Evolutionary conservation across 352 stramenopile species (phyloP).

Genomic region (Aphanomyces invadans): DNA sequence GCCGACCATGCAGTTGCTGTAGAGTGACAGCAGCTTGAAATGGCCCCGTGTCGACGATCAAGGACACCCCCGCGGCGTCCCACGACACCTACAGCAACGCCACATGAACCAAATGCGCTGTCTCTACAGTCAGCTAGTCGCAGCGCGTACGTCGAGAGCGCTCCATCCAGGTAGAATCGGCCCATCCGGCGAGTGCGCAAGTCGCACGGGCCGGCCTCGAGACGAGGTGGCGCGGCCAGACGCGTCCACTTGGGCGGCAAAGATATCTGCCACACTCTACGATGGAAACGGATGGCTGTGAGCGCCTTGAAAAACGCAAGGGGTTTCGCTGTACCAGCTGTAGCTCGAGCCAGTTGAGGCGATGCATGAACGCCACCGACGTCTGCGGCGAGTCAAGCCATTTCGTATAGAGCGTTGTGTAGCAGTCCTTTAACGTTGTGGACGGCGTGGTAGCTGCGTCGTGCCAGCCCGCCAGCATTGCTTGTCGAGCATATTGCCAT

Average conservation of each 20-base stretch:
- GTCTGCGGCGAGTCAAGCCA: not conserved
- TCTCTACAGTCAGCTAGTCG: too few species aligned
- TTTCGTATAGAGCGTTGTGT: not conserved
- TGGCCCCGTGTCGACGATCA: not conserved
- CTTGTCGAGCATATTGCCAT: not conserved
- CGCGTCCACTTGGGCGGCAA: not conserved
- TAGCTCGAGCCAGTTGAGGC: not conserved
- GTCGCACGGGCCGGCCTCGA: too few species aligned
- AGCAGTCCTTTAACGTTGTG: not conserved
- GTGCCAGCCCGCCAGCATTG: not conserved
- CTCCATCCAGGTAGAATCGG: too few species aligned
- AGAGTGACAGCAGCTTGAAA: not conserved
- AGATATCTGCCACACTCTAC: not conserved
- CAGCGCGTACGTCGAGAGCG: too few species aligned
- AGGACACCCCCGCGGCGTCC: not conserved
- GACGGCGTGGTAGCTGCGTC: not conserved
- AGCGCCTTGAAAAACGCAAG: too few species aligned
- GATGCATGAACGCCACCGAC: not conserved
- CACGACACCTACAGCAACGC: not conserved
- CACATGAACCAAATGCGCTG: too few species aligned
- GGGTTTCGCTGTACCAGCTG: not conserved
- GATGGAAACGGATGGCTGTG: not conserved
- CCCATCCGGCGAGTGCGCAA: too few species aligned
- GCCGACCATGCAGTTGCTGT: not conserved
- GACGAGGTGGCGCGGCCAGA: not conserved